These are phyloP conservation scores for Hypoxylon perforatum DNA, from an alignment of 495 filamentous ascomycete genomes.

Conservation along the genomic window DNA sequence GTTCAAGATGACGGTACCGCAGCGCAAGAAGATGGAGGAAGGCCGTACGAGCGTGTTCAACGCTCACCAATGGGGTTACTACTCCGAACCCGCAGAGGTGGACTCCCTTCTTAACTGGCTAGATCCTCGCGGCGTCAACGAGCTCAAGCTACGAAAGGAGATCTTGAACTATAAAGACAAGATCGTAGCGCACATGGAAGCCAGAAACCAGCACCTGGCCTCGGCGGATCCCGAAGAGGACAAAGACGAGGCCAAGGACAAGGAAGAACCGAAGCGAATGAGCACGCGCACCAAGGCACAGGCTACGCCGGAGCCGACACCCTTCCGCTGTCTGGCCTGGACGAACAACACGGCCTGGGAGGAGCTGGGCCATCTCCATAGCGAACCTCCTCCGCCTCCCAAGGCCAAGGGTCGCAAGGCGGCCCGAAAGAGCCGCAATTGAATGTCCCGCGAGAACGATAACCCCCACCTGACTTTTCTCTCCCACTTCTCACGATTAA, in stretches of 20 bases:
- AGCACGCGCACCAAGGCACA: slow-evolving; percentile 79
- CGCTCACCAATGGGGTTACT: slow-evolving; percentile 90
- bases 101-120: slow-evolving; percentile 88
- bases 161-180: slow-evolving; percentile 78
- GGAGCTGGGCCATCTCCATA: slow-evolving; percentile 84
- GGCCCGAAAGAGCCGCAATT: slow-evolving; percentile 30
- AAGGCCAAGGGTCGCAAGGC: slow-evolving; percentile 45
- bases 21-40: slow-evolving; percentile 89
- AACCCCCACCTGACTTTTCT: neutral
- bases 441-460: neutral
- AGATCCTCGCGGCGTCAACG: slow-evolving; percentile 83
- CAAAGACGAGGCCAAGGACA: slow-evolving; percentile 67
- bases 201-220: slow-evolving; percentile 75
- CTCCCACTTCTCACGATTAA: too few relatives aligned
- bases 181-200: slow-evolving; percentile 83
- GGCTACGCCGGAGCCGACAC: slow-evolving; percentile 57
- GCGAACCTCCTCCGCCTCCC: slow-evolving; percentile 74
- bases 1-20: slow-evolving; percentile 81
- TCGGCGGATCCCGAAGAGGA: slow-evolving; percentile 52
- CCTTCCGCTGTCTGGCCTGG: slow-evolving; percentile 84
- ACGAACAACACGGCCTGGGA: slow-evolving; percentile 79
- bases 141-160: slow-evolving; percentile 86
- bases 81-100: slow-evolving; percentile 79
- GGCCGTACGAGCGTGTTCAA: slow-evolving; percentile 79
- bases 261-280: slow-evolving; percentile 68